phyloP scores from a whole-genome alignment of 2,329 filamentous ascomycete genomes.

The Alternaria metachromatica region DNA sequence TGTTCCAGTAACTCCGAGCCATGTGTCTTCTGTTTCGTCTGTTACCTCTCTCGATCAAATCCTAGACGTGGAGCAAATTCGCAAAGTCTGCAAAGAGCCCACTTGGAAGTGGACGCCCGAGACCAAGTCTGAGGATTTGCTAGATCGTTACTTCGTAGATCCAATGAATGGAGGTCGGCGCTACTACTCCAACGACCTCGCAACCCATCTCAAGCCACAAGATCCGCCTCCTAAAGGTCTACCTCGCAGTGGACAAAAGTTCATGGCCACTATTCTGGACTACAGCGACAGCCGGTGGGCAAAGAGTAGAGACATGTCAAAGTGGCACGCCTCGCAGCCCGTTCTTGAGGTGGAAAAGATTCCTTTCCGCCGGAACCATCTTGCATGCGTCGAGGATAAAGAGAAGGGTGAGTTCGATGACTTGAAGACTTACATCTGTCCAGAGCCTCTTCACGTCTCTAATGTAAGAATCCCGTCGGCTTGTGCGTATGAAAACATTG shows the following conservation, averaged over 20 bases:
- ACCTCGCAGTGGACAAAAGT: conserved; percentile 46
- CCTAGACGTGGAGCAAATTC: conserved; percentile 70
- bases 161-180: conserved; percentile 63
- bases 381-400: conserved; percentile 66
- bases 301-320: conserved; percentile 57
- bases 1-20: conserved; percentile 60
- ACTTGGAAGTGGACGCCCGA: conserved; percentile 56
- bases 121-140: conserved; percentile 50
- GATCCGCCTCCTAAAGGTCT: conserved; percentile 69
- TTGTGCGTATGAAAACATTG: neutral
- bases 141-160: conserved; percentile 63
- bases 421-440: conserved; percentile 70
- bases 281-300: conserved; percentile 81
- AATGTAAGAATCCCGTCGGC: conserved; percentile 60
- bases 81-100: conserved; percentile 47
- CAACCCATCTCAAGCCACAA: conserved; percentile 63
- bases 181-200: conserved; percentile 59
- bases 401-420: conserved; percentile 60
- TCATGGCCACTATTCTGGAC: conserved; percentile 70
- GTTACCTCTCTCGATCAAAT: conserved; percentile 31
- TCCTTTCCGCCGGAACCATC: conserved; percentile 78
- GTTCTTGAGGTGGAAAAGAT: conserved; percentile 80
- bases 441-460: conserved; percentile 79
- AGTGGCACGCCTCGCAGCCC: conserved; percentile 73
- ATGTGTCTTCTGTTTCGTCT: neutral